phyloP scores from a whole-genome alignment of 805 yeast genomes.

The Dipodascopsis tothii region DNA sequence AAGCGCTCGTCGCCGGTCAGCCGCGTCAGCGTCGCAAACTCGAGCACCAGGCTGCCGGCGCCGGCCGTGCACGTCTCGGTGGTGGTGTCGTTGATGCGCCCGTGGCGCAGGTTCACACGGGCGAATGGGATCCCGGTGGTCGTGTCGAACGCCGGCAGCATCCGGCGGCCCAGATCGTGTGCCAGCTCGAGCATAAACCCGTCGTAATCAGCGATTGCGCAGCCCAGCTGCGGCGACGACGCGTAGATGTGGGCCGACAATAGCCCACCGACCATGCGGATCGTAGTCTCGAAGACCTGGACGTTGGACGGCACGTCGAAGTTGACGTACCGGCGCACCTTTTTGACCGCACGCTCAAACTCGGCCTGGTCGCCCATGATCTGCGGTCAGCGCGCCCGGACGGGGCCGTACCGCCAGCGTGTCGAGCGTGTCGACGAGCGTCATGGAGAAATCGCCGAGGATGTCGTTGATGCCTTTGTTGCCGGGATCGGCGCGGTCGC shows the following conservation, averaged over 20 bases:
- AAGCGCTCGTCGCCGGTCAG: conserved; percentile 69
- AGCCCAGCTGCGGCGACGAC: conserved; percentile 41
- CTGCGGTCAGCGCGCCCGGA: not conserved
- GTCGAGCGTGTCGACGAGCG: conserved; percentile 73
- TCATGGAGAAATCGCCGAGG: conserved; percentile 72
- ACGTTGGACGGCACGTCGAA: conserved; percentile 64
- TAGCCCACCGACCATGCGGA: conserved; percentile 75
- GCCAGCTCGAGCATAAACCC: conserved; percentile 70
- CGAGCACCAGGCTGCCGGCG: conserved; percentile 74
- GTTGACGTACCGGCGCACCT: conserved; percentile 36
- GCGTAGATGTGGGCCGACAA: conserved; percentile 72
- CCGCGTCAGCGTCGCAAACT: conserved; percentile 65
- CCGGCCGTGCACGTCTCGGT: conserved; percentile 81
- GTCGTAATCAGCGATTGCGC: conserved; percentile 44
- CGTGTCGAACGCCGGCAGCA: conserved; percentile 64
- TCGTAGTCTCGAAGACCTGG: conserved; percentile 83
- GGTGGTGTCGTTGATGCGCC: conserved; percentile 33
- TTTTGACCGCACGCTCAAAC: conserved; percentile 42
- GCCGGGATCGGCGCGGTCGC: conserved; percentile 47
- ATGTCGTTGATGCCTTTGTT: conserved; percentile 71
- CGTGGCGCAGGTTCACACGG: conserved; percentile 58
- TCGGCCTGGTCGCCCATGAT: conserved; percentile 51
- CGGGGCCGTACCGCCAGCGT: conserved; percentile 50
- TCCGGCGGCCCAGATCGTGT: conserved; percentile 61
- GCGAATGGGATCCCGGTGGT: conserved; percentile 64